These are phyloP conservation scores for Penicillium sp. DNA, from an alignment of 2,329 filamentous ascomycete genomes.

Conservation along the genomic window DNA sequence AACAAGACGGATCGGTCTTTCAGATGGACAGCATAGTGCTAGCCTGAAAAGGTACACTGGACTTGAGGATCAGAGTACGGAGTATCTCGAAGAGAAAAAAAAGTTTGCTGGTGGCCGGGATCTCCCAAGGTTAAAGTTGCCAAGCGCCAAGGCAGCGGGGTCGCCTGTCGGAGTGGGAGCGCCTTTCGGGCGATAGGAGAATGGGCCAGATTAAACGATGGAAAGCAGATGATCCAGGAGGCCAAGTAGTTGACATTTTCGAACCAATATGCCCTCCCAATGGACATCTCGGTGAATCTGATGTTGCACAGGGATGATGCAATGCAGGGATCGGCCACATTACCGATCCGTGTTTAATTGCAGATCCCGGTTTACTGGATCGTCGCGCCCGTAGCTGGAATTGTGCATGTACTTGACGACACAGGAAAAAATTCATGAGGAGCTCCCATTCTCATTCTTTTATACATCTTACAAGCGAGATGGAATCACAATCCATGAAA, in stretches of 20 bases:
- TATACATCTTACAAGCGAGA: background rate
- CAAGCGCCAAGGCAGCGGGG: slow-evolving; percentile 10
- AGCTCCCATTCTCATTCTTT: background rate
- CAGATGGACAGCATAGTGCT: background rate
- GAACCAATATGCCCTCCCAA: background rate
- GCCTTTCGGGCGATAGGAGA: background rate
- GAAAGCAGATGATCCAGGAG: background rate
- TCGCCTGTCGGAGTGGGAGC: background rate
- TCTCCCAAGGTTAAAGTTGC: slow-evolving; percentile 16
- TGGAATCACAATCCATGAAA: background rate
- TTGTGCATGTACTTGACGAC: background rate
- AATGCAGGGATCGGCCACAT: background rate
- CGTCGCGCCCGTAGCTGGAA: background rate
- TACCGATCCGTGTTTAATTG: background rate
- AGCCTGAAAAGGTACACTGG: background rate
- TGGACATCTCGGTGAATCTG: background rate
- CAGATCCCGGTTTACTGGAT: background rate
- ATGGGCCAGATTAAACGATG: background rate
- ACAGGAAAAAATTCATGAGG: background rate
- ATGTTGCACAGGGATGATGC: background rate
- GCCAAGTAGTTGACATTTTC: too few species aligned
- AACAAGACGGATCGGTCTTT: background rate
- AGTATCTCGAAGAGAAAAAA: background rate
- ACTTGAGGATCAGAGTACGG: background rate
- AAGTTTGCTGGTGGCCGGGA: slow-evolving; percentile 3